A percentile compares a stretch with the other conserved stretches of the same genome.
These are phyloP conservation scores for Tripidium arundinaceum DNA, from an alignment of 202 grass and related monocot genomes.

Conservation along the genomic window DNA sequence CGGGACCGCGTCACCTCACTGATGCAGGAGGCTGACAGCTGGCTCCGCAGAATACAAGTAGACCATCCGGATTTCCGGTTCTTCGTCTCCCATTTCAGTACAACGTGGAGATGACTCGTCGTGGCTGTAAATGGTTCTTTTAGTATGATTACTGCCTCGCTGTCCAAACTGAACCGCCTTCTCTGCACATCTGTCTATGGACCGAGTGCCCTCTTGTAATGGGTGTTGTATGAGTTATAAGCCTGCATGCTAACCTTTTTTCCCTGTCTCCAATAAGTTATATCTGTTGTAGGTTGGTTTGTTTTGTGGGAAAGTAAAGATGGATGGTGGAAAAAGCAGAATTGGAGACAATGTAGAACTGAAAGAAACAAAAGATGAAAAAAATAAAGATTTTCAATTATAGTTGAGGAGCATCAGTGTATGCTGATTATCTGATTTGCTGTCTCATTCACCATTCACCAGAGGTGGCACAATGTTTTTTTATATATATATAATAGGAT, in stretches of 20 bases:
- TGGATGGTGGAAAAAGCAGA: background rate
- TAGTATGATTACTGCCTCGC: background rate
- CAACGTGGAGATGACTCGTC: conserved; percentile 69
- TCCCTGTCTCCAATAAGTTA: conserved; percentile 29
- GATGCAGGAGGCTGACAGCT: too few species aligned
- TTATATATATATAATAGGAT: too few species aligned
- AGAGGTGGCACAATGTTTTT: background rate
- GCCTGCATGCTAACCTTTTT: conserved; percentile 1
- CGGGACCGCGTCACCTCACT: too few species aligned
- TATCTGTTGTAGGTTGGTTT: conserved; percentile 34
- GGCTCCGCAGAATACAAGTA: too few species aligned
- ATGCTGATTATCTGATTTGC: too few species aligned
- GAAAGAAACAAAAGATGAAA: background rate
- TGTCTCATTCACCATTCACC: background rate
- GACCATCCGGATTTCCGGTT: too few species aligned
- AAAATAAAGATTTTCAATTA: background rate
- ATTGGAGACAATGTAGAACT: conserved; percentile 51
- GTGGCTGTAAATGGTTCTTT: conserved; percentile 39
- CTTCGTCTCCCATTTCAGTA: too few species aligned
- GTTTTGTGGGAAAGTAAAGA: conserved; percentile 30
- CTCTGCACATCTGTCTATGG: background rate
- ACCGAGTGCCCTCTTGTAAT: conserved; percentile 9
- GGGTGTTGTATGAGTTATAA: conserved; percentile 37
- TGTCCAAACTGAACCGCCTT: conserved; percentile 20
- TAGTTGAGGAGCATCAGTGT: background rate